These are phyloP conservation scores for Wallacemonas sp. DNA, from an alignment of 208 protist genomes.

Conservation along the genomic window DNA sequence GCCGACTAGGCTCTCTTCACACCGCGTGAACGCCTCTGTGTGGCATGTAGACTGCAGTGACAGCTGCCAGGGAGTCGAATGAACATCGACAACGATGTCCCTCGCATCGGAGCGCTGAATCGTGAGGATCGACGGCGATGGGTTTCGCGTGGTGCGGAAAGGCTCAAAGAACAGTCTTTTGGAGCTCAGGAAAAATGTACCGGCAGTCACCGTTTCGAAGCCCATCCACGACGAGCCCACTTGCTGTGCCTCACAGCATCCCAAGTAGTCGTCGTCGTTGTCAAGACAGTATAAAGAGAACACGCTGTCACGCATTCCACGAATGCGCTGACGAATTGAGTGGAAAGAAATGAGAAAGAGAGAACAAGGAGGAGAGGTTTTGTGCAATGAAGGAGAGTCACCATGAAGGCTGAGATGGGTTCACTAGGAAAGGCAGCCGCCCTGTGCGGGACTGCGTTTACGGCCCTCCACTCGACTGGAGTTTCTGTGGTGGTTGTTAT, in stretches of 20 bases:
- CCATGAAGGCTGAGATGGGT: not conserved
- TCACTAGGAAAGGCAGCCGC: not conserved
- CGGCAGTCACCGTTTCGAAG: constrained; percentile 7
- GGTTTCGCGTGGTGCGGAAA: not conserved
- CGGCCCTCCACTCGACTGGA: too few species aligned
- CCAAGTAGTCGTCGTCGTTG: constrained; percentile 28
- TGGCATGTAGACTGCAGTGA: not conserved
- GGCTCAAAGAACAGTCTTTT: constrained; percentile 30
- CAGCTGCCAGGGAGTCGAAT: not conserved
- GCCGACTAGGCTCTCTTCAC: not conserved
- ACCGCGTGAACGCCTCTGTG: not conserved
- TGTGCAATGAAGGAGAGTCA: not conserved
- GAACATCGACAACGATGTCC: not conserved
- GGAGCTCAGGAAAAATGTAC: constrained; percentile 20
- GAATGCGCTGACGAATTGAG: too few species aligned
- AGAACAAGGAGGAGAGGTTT: constrained; percentile 5
- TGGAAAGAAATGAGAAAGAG: not conserved
- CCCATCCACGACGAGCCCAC: not conserved
- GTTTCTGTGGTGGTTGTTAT: too few species aligned
- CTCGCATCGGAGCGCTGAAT: not conserved
- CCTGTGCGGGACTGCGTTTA: too few species aligned
- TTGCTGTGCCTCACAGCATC: constrained; percentile 5
- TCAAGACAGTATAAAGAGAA: constrained; percentile 39
- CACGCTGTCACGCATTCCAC: not conserved
- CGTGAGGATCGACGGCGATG: not conserved